Conservation (phyloP, 2,329 filamentous ascomycete genomes). For the Cadophora luteo-olivacea region DNA sequence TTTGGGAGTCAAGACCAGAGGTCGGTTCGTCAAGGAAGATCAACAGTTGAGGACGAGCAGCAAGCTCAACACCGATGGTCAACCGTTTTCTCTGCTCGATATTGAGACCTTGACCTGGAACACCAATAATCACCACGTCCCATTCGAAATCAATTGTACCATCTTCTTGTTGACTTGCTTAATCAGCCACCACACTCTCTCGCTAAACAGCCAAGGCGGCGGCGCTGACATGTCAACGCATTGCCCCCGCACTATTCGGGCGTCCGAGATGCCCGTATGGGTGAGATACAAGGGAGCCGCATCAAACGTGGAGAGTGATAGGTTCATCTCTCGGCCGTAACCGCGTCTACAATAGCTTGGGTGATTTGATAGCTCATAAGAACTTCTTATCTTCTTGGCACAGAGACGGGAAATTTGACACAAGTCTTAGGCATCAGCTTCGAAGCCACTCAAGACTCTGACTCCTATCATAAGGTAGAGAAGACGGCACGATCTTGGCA, state of each 20-base stretch:
- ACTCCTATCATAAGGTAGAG: too few species aligned
- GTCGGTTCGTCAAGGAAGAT: conserved; percentile 94
- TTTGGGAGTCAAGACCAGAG: conserved; percentile 92
- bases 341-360: background rate
- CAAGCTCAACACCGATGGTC: conserved; percentile 92
- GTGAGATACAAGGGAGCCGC: background rate
- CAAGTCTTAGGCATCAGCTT: background rate
- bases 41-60: conserved; percentile 84
- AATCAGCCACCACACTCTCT: background rate
- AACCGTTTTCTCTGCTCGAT: conserved; percentile 74
- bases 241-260: background rate
- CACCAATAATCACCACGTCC: conserved; percentile 68
- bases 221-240: background rate
- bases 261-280: background rate
- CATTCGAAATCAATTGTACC: background rate
- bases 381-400: too few species aligned
- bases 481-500: background rate
- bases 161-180: background rate
- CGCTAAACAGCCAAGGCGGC: background rate
- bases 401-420: too few species aligned
- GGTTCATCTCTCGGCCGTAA: background rate
- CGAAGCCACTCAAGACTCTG: too few species aligned
- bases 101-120: conserved; percentile 70
- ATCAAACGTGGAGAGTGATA: background rate
- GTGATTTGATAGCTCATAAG: too few species aligned